These are phyloP conservation scores for Penicillium bovifimosum DNA, from an alignment of 495 filamentous ascomycete species.

Conservation along the genomic window DNA sequence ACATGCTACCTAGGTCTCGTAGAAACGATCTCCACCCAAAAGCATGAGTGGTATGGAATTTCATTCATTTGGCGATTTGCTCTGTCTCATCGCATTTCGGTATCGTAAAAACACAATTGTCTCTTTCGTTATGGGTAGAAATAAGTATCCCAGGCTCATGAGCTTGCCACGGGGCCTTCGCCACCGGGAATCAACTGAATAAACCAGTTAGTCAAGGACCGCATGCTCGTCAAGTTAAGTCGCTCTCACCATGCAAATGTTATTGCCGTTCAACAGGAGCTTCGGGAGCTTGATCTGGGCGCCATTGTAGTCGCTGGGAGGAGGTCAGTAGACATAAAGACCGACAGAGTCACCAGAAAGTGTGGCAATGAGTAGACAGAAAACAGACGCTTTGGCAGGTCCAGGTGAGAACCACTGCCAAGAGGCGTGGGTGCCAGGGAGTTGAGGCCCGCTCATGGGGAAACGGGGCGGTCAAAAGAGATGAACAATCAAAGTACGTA, in stretches of 20 bases:
- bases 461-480: not conserved
- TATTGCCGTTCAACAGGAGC: slow-evolving; percentile 96
- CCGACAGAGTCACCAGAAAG: not conserved
- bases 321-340: slow-evolving; percentile 18
- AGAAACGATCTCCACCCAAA: not conserved
- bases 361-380: not conserved
- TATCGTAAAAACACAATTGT: slow-evolving; percentile 29
- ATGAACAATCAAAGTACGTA: slow-evolving; percentile 39
- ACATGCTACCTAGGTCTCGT: not conserved
- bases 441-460: not conserved
- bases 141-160: slow-evolving; percentile 17
- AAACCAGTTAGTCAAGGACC: slow-evolving; percentile 7
- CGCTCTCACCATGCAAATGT: slow-evolving; percentile 87
- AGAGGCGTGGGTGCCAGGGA: not conserved
- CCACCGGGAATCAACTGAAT: slow-evolving; percentile 74
- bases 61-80: slow-evolving; percentile 17
- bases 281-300: slow-evolving; percentile 81
- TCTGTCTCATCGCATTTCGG: slow-evolving; percentile 30
- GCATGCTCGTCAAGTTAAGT: not conserved
- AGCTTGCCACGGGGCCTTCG: slow-evolving; percentile 58
- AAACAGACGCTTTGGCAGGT: not conserved
- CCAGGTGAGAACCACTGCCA: not conserved
- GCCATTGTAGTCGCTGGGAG: slow-evolving; percentile 78
- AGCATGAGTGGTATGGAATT: not conserved
- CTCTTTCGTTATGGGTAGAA: slow-evolving; percentile 19